A percentile compares a stretch with the other conserved stretches of the same genome.
Evolutionary conservation across 768 basidiomycete species (phyloP).

Genomic region (Lentinus tigrinus): DNA sequence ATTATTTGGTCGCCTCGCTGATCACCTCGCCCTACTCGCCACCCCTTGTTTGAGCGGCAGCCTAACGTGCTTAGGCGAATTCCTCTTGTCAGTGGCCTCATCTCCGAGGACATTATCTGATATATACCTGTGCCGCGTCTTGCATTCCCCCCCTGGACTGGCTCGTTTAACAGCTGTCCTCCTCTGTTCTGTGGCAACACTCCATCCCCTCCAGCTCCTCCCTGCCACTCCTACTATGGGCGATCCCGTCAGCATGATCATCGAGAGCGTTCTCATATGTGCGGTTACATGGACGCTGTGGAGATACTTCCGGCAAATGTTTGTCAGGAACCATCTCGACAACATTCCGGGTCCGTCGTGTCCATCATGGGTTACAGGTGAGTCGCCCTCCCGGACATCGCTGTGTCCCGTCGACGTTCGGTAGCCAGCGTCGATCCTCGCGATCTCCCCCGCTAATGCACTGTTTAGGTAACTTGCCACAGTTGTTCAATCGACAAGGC

Average conservation of each 20-base stretch:
- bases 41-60: not conserved
- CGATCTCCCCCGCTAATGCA: not conserved
- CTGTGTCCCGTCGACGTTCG: not conserved
- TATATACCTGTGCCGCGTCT: constrained; percentile 1
- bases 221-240: constrained; percentile 6
- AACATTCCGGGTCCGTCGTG: constrained; percentile 19
- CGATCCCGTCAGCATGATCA: constrained; percentile 9
- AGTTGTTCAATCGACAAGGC: constrained; percentile 15
- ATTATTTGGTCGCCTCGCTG: not conserved
- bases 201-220: constrained; percentile 7
- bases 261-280: constrained; percentile 14
- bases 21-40: constrained; percentile 3
- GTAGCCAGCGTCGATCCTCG: not conserved
- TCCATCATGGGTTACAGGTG: constrained; percentile 17
- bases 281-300: constrained; percentile 13
- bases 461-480: constrained; percentile 10
- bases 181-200: not conserved
- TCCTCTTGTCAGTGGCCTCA: constrained; percentile 1
- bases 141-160: constrained; percentile 8
- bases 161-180: constrained; percentile 4
- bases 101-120: constrained; percentile 18
- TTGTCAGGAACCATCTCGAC: constrained; percentile 11
- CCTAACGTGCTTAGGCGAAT: not conserved
- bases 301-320: constrained; percentile 11
- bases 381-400: not conserved